Conservation (phyloP, 495 filamentous ascomycete genomes). For the Neurospora sp. region DNA sequence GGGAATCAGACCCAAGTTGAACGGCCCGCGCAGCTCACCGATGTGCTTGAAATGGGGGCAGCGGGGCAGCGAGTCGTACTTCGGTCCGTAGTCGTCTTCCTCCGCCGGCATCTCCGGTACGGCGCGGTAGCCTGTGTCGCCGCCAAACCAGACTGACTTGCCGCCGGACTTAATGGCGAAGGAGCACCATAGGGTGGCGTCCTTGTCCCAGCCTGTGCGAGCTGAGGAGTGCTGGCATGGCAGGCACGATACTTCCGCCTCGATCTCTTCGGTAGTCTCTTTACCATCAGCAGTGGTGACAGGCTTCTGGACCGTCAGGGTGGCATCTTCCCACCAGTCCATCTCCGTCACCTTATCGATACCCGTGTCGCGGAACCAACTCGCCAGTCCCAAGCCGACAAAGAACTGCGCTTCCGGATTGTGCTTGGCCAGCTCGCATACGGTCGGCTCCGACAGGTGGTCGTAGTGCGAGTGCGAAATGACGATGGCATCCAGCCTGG, state of each 20-base stretch:
- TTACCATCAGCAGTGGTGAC: conserved; percentile 13
- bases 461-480: conserved; percentile 96
- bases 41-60: conserved; percentile 87
- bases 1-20: conserved; percentile 89
- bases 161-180: conserved; percentile 73
- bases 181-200: conserved; percentile 73
- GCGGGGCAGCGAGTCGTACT: conserved; percentile 55
- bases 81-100: conserved; percentile 60
- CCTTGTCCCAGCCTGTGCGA: conserved; percentile 56
- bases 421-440: conserved; percentile 56
- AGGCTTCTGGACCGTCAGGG: conserved; percentile 47
- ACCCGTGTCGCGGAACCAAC: conserved; percentile 66
- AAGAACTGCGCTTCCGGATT: conserved; percentile 84
- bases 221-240: conserved; percentile 80
- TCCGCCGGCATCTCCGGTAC: conserved; percentile 56
- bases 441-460: conserved; percentile 69
- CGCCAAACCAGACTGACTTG: conserved; percentile 67
- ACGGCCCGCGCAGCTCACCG: conserved; percentile 70
- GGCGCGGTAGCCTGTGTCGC: conserved; percentile 71
- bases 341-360: conserved; percentile 72
- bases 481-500: conserved; percentile 75
- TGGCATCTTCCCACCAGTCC: conserved; percentile 91
- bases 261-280: conserved; percentile 38
- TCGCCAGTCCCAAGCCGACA: conserved; percentile 75
- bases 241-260: conserved; percentile 67